Conservation (phyloP, 139 green algal species). For the Pleodorina starrii region DNA sequence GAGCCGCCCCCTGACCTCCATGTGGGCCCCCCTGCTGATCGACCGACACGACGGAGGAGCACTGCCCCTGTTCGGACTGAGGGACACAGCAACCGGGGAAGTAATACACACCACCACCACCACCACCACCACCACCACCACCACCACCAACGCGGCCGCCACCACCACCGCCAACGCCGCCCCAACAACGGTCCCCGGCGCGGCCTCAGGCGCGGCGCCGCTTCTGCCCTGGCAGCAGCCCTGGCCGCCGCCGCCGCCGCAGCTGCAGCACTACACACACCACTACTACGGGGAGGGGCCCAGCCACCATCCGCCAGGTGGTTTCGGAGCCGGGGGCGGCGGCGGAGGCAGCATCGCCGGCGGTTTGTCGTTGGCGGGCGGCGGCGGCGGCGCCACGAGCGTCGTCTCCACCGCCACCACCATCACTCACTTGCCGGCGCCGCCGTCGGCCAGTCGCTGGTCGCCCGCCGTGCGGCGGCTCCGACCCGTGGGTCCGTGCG, state of each 20-base stretch:
- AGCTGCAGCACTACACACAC: background rate
- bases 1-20: background rate
- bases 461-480: constrained; percentile 28
- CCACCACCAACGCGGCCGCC: too few relatives aligned
- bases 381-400: background rate
- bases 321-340: background rate
- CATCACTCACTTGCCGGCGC: background rate
- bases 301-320: too few relatives aligned
- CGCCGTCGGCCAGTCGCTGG: constrained; percentile 21
- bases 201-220: background rate
- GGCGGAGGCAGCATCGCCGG: background rate
- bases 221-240: background rate
- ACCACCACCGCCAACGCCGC: too few relatives aligned
- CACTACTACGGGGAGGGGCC: too few relatives aligned
- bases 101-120: too few relatives aligned
- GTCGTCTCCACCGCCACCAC: background rate
- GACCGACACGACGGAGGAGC: constrained; percentile 46
- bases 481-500: background rate
- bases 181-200: too few relatives aligned
- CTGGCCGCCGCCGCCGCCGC: background rate
- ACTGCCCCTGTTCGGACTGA: constrained; percentile 19
- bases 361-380: background rate
- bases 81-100: background rate
- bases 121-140: too few relatives aligned
- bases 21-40: constrained; percentile 60